Conservation (phyloP, 164 flowering plant species). For the Sextonia rubra region DNA sequence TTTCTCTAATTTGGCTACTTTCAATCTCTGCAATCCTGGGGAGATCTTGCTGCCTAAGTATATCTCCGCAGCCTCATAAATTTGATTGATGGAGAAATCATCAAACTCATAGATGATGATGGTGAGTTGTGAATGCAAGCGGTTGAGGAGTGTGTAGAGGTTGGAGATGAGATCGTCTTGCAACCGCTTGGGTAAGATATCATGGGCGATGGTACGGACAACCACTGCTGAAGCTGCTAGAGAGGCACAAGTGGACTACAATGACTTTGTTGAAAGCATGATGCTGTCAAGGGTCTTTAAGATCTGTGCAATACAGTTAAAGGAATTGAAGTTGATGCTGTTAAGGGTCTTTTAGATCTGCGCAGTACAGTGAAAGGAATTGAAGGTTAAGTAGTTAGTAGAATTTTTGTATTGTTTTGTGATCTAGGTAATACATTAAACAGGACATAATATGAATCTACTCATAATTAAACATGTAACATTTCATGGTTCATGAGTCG, state of each 20-base stretch:
- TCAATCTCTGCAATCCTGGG: neutral
- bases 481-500: too few relatives aligned
- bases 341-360: too few relatives aligned
- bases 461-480: too few relatives aligned
- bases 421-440: too few relatives aligned
- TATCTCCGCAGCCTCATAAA: constrained; percentile 18
- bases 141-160: constrained; percentile 19
- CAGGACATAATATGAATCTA: too few relatives aligned
- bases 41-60: constrained; percentile 13
- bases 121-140: constrained; percentile 31
- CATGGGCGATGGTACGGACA: constrained; percentile 29
- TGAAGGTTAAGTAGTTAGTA: too few relatives aligned
- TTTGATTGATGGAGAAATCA: constrained; percentile 11
- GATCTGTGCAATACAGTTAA: too few relatives aligned
- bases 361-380: too few relatives aligned
- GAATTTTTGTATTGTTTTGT: too few relatives aligned
- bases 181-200: constrained; percentile 36
- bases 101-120: constrained; percentile 21
- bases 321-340: too few relatives aligned
- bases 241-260: neutral
- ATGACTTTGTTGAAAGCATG: neutral
- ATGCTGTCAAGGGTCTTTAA: neutral
- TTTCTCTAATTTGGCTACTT: constrained; percentile 3
- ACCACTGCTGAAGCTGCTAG: constrained; percentile 7
- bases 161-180: constrained; percentile 20